These are phyloP conservation scores for Aspergillus tanneri DNA, from an alignment of 2,329 filamentous ascomycete species.

Conservation along the genomic window DNA sequence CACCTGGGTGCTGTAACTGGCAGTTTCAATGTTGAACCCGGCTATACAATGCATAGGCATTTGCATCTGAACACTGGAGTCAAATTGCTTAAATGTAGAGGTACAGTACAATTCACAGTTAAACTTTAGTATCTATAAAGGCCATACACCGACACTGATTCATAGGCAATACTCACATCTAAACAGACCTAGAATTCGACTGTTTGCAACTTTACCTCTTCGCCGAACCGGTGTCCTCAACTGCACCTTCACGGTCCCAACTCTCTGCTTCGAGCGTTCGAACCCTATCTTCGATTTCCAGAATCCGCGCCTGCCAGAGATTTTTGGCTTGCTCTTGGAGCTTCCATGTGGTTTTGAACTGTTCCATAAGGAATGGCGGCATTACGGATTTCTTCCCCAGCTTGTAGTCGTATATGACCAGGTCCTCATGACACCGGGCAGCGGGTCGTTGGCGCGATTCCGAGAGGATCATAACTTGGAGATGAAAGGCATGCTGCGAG, in stretches of 20 bases:
- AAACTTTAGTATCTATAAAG: too few species aligned
- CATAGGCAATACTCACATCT: too few species aligned
- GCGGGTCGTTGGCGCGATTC: slow-evolving; percentile 71
- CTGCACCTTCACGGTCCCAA: slow-evolving; percentile 70
- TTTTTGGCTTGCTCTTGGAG: slow-evolving; percentile 61
- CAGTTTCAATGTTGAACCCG: too few species aligned
- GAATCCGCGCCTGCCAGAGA: slow-evolving; percentile 55
- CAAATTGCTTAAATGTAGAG: too few species aligned
- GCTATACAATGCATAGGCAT: too few species aligned
- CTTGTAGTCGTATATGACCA: slow-evolving; percentile 74
- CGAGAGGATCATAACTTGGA: slow-evolving; percentile 68
- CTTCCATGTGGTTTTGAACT: slow-evolving; percentile 59
- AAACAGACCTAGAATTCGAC: too few species aligned
- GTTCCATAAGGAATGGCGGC: slow-evolving; percentile 60
- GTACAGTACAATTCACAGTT: too few species aligned
- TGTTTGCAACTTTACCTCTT: slow-evolving; percentile 18
- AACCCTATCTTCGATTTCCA: slow-evolving; percentile 58
- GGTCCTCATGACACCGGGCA: slow-evolving; percentile 73
- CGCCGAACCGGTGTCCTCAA: slow-evolving; percentile 64
- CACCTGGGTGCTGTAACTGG: too few species aligned
- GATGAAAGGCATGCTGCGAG: slow-evolving; percentile 36
- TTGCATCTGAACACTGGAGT: too few species aligned
- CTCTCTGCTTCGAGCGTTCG: slow-evolving; percentile 66
- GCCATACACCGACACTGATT: too few species aligned
- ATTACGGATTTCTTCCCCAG: slow-evolving; percentile 56